Evolutionary conservation across 371 early-diverging fungal species (phyloP), one percentile per base, ranked within the genome.

Genomic region (Batrachochytrium dendrobatidis): DNA sequence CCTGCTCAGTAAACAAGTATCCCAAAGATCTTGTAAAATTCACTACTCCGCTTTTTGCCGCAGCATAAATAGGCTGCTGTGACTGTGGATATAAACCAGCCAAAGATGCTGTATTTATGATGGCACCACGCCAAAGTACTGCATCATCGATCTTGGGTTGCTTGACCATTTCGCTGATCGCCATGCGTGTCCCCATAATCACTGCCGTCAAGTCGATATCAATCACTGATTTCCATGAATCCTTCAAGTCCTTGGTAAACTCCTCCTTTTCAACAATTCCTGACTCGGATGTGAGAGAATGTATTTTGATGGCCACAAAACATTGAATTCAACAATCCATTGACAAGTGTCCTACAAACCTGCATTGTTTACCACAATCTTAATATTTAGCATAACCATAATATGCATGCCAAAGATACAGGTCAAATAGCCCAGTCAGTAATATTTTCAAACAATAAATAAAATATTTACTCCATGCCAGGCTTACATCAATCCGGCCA

Each of bases 101-200:
- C 56, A 88, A 75, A 3, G 89, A 89, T 0, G 90, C 85, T 0
- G 85, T 84, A 63, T 88, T 90, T 55, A 91, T 74, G 15, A 91
- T 80, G 10, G 85, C 84, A 10, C 89, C 89, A 1, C 75, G 73
- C n/a, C n/a, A n/a, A n/a, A n/a, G n/a, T n/a, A n/a, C n/a, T n/a
- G n/a, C n/a, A n/a, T n/a, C n/a, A n/a, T n/a, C n/a, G n/a, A n/a
- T n/a, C 17, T 66, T 70, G 3, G 71, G 65, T 34, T 66, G 65
- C 55, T 70, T 64, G 4, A 44, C 20, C 64, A 88, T 80, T 55
- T 84, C 75, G 43, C 75, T 69, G 30, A 90, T 72, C 0, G 86
- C 90, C 22, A 88, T 58, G 7, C 86, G 77, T n/a, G 85, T 85
- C 15, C 84, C 84, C 45, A 83, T 74, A 49, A 90, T 75, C 5